Evolutionary conservation across 352 stramenopile genomes (phyloP).

Genomic region (Globisporangium paddicum): DNA sequence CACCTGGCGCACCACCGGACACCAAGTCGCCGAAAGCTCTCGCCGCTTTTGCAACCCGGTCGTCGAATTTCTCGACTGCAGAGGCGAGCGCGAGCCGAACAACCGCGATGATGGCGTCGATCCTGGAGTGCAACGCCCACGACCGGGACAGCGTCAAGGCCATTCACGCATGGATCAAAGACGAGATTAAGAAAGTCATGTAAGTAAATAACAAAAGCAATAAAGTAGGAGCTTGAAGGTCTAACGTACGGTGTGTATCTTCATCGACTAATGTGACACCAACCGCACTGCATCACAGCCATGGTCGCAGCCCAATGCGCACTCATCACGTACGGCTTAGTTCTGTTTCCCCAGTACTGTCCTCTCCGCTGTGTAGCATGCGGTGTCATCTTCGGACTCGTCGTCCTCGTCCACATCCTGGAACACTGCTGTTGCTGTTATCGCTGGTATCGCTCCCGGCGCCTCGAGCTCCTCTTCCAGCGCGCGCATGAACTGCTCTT

Average conservation of each 20-base stretch:
- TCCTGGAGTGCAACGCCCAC: constrained; percentile 42
- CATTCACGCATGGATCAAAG: constrained; percentile 34
- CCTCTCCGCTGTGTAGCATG: not conserved
- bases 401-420: constrained; percentile 24
- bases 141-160: constrained; percentile 36
- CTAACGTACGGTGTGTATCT: no score
- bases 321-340: no score
- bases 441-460: not conserved
- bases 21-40: not conserved
- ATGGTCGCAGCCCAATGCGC: no score
- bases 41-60: not conserved
- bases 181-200: constrained; percentile 36
- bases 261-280: no score
- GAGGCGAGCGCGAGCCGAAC: constrained; percentile 19
- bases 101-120: constrained; percentile 32
- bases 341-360: not conserved
- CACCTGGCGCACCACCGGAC: not conserved
- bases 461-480: constrained; percentile 13
- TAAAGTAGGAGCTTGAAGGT: no score
- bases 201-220: constrained; percentile 3
- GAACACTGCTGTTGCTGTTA: not conserved
- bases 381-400: constrained; percentile 8
- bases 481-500: constrained; percentile 8
- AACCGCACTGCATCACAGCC: no score
- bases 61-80: not conserved